Base-by-base conservation (phyloP, 176 grass and related monocot species). In the Carex myosuroides region DNA sequence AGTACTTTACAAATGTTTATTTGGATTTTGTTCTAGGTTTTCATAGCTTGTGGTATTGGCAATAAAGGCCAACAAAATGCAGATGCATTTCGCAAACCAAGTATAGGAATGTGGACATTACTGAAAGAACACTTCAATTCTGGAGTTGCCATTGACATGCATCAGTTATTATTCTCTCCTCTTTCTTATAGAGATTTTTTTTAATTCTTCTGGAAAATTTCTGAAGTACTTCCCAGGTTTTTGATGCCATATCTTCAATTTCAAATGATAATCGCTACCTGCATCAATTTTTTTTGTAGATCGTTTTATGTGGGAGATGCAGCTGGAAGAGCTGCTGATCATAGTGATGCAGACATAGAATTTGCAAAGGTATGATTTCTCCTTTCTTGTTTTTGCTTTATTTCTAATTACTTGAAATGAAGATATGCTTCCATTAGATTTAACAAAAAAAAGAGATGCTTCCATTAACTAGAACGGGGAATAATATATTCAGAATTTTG, bases 271-370 rank as follows among this genome's bases (percentile, higher is more conserved):
- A 54, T 30, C 29, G 2, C 0, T 55, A 82, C 63, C 17, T 79
- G 29, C 75, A 16, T 64, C 46, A 70, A 32, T 3, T 91, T 80
- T 61, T 50, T 54, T 83, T 89, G 68, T 87, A 98, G 95, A 81
- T 95, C 95, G 48, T 98, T 98, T 64, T 98, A 93, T 89, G 95
- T 98, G 20, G 91, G 95, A 83, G 95, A 98, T 90, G 91, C 92
- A 71, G 92, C 89, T 80, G 91, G 95, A 35, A 98, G 95, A 88
- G 79, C 57, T 2, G 78, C 70, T 3, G 95, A 98, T 89, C 95
- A 98, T 76, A 90, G 92, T 85, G 86, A 88, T 53, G 91, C 95
- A 32, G 95, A 98, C 87, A 90, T 68, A 77, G 46, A 90, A 92
- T 98, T 98, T 85, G 95, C 91, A 32, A 82, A 98, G 91, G 92